A percentile compares a stretch with the other conserved stretches of the same genome.
These are phyloP conservation scores for Luzula sylvatica DNA, from an alignment of 176 grass and related monocot genomes.

Conservation along the genomic window DNA sequence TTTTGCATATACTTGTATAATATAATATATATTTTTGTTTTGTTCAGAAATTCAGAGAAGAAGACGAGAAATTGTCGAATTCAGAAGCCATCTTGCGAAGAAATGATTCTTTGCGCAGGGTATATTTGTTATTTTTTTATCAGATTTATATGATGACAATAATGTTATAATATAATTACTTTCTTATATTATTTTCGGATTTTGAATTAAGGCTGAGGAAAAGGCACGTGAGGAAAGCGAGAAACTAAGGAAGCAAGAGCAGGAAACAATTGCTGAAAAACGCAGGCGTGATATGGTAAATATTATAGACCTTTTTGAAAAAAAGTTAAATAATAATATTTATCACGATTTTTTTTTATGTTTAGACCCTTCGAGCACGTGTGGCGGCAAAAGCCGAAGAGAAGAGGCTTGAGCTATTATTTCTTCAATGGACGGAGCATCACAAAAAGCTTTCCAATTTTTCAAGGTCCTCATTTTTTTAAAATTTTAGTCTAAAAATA, in stretches of 20 bases:
- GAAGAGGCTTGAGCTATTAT: conserved; percentile 85
- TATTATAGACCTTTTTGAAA: conserved; percentile 5
- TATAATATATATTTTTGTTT: conserved; percentile 11
- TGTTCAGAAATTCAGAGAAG: conserved; percentile 95
- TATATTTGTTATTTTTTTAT: conserved; percentile 17
- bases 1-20: conserved; percentile 10
- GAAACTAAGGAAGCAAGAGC: conserved; percentile 68
- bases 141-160: conserved; percentile 4
- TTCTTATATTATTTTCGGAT: conserved; percentile 9
- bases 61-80: conserved; percentile 57
- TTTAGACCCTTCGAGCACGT: conserved; percentile 71
- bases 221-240: conserved; percentile 95
- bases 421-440: conserved; percentile 88
- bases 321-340: conserved; percentile 12
- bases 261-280: conserved; percentile 77
- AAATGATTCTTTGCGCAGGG: conserved; percentile 76
- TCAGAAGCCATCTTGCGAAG: conserved; percentile 85
- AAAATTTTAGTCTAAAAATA: conserved; percentile 16
- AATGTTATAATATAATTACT: not conserved
- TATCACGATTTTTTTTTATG: conserved; percentile 14
- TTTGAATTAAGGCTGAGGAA: conserved; percentile 73
- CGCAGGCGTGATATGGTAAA: conserved; percentile 84
- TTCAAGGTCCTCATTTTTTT: conserved; percentile 70
- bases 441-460: conserved; percentile 96
- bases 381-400: conserved; percentile 94